Evolutionary conservation across 2,329 filamentous ascomycete genomes (phyloP), one percentile per base, ranked within the genome.

Genomic region (Diaporthe citriasiana): DNA sequence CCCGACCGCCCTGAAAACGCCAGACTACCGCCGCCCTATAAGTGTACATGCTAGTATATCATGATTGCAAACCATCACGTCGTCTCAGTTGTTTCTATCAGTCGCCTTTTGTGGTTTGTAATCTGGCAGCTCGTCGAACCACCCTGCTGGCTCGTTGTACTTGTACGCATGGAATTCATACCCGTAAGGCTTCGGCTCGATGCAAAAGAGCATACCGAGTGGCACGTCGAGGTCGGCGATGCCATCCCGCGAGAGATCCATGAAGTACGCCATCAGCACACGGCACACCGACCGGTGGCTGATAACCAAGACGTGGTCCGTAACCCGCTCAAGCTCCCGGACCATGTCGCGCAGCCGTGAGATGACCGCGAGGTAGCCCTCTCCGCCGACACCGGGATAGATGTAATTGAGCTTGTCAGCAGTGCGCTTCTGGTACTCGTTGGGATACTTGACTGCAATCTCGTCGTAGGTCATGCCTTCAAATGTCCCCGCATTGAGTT

Each of bases 101-200:
- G 84, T 81, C 55, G 89, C 90, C 79, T 89, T 89, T 76, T 90
- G 90, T 40, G 97, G 89, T 83, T 93, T 91, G 84, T 97, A 98
- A 79, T 95, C 89, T n/a, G 93, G 93, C 59, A 97, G 84, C 81
- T 97, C 92, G 74, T 97, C 92, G 79, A 99, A 99, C 89, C 93
- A 95, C 76, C 93, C 91, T 27, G 86, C 89, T 4, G 89, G 87
- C 76, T 94, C 90, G 81, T 98, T 94, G 85, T 98, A 99, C 75
- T 92, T 91, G 87, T 97, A 99, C 0, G 95, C 96, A 82, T 97
- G 96, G 86, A 98, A 98, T 75, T 98, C 96, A 74, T 98, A 95
- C 19, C 97, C 97, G 78, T 99, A 99, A 0, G 97, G 97, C 87
- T 98, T 98, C 45, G 97, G 97, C 83, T 99, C 96, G 63, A 99